phyloP scores from a whole-genome alignment of 768 basidiomycete species.

The Cyathus striatus region DNA sequence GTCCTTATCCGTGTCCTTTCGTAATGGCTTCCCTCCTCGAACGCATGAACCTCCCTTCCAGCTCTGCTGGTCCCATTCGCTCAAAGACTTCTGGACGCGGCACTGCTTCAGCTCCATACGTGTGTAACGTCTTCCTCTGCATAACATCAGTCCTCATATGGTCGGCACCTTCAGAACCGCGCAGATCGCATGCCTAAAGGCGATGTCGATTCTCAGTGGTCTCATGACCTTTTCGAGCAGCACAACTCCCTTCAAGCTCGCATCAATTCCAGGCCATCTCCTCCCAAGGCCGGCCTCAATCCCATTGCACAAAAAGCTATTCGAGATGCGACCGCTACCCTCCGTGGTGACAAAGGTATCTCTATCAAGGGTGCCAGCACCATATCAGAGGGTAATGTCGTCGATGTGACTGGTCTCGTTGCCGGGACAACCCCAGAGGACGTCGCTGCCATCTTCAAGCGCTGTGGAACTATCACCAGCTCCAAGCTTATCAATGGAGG shows the following conservation, averaged over 20 bases:
- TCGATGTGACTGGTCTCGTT: slow-evolving; percentile 71
- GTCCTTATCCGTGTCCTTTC: slow-evolving; percentile 1
- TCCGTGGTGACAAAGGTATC: slow-evolving; percentile 26
- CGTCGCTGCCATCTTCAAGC: slow-evolving; percentile 81
- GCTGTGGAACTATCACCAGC: slow-evolving; percentile 62
- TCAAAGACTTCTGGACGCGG: slow-evolving; percentile 31
- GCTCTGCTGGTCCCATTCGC: slow-evolving; percentile 42
- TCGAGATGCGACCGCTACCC: slow-evolving; percentile 45
- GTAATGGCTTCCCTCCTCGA: slow-evolving; percentile 57
- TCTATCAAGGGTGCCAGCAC: slow-evolving; percentile 67
- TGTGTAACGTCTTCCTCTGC: slow-evolving; percentile 29
- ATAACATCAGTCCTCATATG: slow-evolving; percentile 9
- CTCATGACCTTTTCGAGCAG: slow-evolving; percentile 65
- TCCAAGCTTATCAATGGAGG: slow-evolving; percentile 29
- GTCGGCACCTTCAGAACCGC: slow-evolving; percentile 35
- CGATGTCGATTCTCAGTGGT: slow-evolving; percentile 62
- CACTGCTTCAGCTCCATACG: slow-evolving; percentile 50
- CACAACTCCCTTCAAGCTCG: slow-evolving; percentile 61
- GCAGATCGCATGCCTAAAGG: slow-evolving; percentile 56
- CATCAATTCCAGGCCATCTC: slow-evolving; percentile 34
- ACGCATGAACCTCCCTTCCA: slow-evolving; percentile 44
- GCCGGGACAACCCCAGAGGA: slow-evolving; percentile 78
- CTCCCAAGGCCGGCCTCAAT: slow-evolving; percentile 48
- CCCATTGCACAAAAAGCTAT: slow-evolving; percentile 56
- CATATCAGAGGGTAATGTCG: slow-evolving; percentile 51